Conservation (phyloP, 176 grass and related monocot species). For the Eragrostis curvula region DNA sequence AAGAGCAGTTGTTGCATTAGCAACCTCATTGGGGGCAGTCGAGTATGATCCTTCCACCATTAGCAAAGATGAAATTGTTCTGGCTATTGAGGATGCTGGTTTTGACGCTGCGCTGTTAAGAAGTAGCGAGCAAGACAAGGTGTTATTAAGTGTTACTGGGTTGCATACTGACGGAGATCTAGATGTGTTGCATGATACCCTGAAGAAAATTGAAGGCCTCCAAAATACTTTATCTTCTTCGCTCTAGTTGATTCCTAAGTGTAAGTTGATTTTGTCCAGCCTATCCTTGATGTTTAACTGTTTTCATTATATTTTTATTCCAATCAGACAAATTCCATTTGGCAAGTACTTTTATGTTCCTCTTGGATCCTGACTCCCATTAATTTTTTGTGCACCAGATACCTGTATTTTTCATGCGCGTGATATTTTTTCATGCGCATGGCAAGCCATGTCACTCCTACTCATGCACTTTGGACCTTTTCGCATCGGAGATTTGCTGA, state of each 20-base stretch:
- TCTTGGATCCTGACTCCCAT: slow-evolving; percentile 38
- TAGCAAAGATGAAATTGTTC: slow-evolving; percentile 85
- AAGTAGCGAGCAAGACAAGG: slow-evolving; percentile 83
- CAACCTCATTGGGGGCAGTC: slow-evolving; percentile 83
- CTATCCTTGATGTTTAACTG: slow-evolving; percentile 34
- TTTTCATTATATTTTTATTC: neutral
- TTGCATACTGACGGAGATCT: slow-evolving; percentile 61
- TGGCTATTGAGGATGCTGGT: slow-evolving; percentile 90
- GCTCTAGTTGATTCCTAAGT: slow-evolving; percentile 79
- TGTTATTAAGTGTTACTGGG: slow-evolving; percentile 61
- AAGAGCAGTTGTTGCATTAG: slow-evolving; percentile 80
- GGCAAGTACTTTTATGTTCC: slow-evolving; percentile 32
- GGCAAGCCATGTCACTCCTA: slow-evolving; percentile 72
- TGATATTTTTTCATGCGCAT: slow-evolving; percentile 49
- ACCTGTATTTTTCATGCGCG: slow-evolving; percentile 71
- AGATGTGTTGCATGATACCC: slow-evolving; percentile 56
- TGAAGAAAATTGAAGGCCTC: slow-evolving; percentile 65
- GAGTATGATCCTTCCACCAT: slow-evolving; percentile 71
- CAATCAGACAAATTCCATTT: slow-evolving; percentile 4
- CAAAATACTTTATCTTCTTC: slow-evolving; percentile 81
- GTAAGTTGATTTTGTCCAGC: slow-evolving; percentile 64
- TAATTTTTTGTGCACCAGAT: slow-evolving; percentile 64
- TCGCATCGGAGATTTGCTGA: slow-evolving; percentile 67
- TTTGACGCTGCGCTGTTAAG: slow-evolving; percentile 81
- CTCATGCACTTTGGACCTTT: slow-evolving; percentile 80